A percentile compares a stretch with the other conserved stretches of the same genome.
Evolutionary conservation across 2,329 filamentous ascomycete species (phyloP).

Genomic region (Penicillium verrucosum): DNA sequence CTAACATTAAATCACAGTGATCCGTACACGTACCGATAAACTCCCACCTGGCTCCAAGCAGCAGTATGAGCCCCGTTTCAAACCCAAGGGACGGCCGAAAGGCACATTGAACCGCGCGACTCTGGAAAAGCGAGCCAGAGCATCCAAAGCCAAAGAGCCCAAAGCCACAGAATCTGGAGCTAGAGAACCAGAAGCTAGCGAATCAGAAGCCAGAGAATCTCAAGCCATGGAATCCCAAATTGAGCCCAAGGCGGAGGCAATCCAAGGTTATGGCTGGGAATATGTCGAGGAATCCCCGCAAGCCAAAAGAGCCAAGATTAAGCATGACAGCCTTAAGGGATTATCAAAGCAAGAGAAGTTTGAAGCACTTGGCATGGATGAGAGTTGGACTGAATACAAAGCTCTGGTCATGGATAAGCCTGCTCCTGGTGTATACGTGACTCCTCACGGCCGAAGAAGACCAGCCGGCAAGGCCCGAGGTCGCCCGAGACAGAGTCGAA

Average conservation of each 20-base stretch:
- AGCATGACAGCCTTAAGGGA: conserved; percentile 22
- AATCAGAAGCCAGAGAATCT: background rate
- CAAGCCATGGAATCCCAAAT: background rate
- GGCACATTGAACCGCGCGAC: conserved; percentile 16
- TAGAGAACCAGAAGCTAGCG: background rate
- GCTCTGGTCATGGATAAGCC: conserved; percentile 38
- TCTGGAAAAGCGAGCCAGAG: background rate
- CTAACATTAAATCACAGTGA: conserved; percentile 5
- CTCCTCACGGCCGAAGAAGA: conserved; percentile 38
- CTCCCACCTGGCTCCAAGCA: conserved; percentile 8
- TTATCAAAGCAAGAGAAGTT: conserved; percentile 40
- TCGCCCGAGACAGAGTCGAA: conserved; percentile 38
- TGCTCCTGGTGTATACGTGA: conserved; percentile 41
- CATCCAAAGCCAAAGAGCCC: background rate
- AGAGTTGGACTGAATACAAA: conserved; percentile 42
- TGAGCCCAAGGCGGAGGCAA: background rate
- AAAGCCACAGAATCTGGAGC: background rate
- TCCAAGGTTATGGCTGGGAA: conserved; percentile 7
- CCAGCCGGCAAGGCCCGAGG: conserved; percentile 39
- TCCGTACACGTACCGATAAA: conserved; percentile 10
- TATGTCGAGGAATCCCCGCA: background rate
- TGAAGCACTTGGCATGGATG: conserved; percentile 40
- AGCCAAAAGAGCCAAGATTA: conserved; percentile 14
- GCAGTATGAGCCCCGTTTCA: conserved; percentile 5
- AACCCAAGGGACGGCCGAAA: conserved; percentile 13